Percentiles rank a stretch among this genome's conserved stretches.
Conservation (phyloP, 257 asterid genomes). For the Anisodus tanguticus region DNA sequence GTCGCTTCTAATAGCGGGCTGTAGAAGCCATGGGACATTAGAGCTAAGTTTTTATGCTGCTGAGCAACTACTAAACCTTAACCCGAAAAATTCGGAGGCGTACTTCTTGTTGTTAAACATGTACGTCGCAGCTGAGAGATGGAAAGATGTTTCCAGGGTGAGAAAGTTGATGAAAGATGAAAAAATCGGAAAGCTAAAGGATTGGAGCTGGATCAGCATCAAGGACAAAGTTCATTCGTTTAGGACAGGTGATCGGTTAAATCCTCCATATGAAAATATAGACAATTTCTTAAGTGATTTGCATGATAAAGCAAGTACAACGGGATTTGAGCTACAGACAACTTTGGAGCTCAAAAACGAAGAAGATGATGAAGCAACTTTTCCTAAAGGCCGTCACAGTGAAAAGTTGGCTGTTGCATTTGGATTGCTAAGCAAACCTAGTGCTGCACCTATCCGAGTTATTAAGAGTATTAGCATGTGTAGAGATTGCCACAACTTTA, state of each 20-base stretch:
- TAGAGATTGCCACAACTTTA: conserved; percentile 79
- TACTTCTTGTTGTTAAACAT: conserved; percentile 65
- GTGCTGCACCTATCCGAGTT: conserved; percentile 54
- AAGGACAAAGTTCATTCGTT: conserved; percentile 70
- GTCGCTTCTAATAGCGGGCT: conserved; percentile 79
- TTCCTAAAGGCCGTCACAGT: conserved; percentile 60
- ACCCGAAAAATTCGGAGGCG: conserved; percentile 70
- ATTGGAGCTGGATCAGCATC: conserved; percentile 87
- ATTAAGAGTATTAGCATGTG: conserved; percentile 82
- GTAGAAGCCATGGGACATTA: conserved; percentile 74
- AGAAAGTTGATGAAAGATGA: conserved; percentile 75
- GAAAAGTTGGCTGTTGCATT: conserved; percentile 85
- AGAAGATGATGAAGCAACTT: conserved; percentile 42
- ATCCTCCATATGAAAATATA: conserved; percentile 42
- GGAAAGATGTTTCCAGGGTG: conserved; percentile 79
- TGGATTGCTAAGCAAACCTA: conserved; percentile 61
- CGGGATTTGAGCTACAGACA: conserved; percentile 54
- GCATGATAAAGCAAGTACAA: conserved; percentile 47
- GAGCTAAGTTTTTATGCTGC: conserved; percentile 76
- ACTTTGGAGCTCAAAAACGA: conserved; percentile 39
- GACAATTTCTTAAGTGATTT: conserved; percentile 49
- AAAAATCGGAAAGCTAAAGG: conserved; percentile 57
- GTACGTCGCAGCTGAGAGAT: conserved; percentile 72
- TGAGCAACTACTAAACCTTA: conserved; percentile 67
- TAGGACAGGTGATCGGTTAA: conserved; percentile 44